Conservation (phyloP, 352 stramenopile genomes). For the Pythium brassicae region DNA sequence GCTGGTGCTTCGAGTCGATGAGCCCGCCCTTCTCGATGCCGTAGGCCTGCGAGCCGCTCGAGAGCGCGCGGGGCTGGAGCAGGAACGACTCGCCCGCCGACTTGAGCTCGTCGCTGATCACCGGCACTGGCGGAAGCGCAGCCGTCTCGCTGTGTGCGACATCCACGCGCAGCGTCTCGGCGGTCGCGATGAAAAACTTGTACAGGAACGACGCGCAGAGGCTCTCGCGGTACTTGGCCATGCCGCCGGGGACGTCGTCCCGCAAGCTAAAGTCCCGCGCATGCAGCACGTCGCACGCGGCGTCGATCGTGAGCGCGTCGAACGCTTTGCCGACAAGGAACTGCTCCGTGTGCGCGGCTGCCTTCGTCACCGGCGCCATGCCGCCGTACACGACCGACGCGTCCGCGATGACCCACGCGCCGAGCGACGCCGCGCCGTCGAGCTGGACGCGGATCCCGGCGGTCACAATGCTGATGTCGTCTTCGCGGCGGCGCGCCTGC, state of each 20-base stretch:
- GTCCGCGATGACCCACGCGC: slow-evolving; percentile 71
- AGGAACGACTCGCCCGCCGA: slow-evolving; percentile 62
- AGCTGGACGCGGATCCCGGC: slow-evolving; percentile 89
- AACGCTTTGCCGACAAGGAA: slow-evolving; percentile 86
- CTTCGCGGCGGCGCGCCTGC: slow-evolving; percentile 92
- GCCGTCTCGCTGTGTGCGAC: slow-evolving; percentile 9
- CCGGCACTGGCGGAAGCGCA: slow-evolving; percentile 19
- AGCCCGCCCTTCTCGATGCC: slow-evolving; percentile 59
- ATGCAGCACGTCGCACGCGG: slow-evolving; percentile 78
- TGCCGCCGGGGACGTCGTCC: slow-evolving; percentile 89
- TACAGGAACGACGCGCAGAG: slow-evolving; percentile 93
- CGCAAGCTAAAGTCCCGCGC: slow-evolving; percentile 89
- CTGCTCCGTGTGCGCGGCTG: slow-evolving; percentile 40
- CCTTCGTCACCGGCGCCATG: slow-evolving; percentile 70
- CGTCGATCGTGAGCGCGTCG: slow-evolving; percentile 68
- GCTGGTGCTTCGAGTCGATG: slow-evolving; percentile 54
- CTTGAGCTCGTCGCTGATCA: slow-evolving; percentile 30
- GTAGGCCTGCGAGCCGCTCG: slow-evolving; percentile 52
- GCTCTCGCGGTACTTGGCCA: slow-evolving; percentile 92
- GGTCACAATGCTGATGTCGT: slow-evolving; percentile 98
- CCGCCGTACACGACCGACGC: slow-evolving; percentile 59
- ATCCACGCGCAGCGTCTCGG: slow-evolving; percentile 47
- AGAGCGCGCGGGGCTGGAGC: slow-evolving; percentile 43
- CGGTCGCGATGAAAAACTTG: slow-evolving; percentile 91
- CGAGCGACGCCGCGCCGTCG: slow-evolving; percentile 45